These are phyloP conservation scores for Lentinula sp. DNA, from an alignment of 768 basidiomycete species.

Conservation along the genomic window DNA sequence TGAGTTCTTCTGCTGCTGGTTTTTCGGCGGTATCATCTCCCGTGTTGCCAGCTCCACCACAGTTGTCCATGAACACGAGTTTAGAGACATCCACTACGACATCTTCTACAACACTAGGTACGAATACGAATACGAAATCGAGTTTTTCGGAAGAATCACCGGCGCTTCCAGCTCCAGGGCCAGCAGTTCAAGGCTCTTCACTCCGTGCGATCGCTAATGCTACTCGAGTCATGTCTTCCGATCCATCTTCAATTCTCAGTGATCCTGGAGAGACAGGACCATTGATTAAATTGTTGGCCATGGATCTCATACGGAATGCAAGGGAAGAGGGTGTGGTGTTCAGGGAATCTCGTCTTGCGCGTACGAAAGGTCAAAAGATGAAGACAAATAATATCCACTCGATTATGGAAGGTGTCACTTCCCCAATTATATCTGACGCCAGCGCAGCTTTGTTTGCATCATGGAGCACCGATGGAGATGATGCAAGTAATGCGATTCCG, in stretches of 20 bases:
- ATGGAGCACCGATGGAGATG: neutral
- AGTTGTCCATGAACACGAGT: neutral
- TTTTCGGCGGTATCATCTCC: neutral
- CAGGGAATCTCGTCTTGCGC: constrained; percentile 15
- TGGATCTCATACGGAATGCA: constrained; percentile 62
- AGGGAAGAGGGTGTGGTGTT: constrained; percentile 55
- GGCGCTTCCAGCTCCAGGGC: constrained; percentile 5
- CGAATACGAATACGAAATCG: neutral
- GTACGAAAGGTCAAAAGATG: neutral
- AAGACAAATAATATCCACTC: neutral
- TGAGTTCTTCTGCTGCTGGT: neutral
- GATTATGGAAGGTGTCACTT: neutral
- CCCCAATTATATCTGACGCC: neutral
- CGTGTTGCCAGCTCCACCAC: neutral
- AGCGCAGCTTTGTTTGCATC: neutral
- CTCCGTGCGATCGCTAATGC: constrained; percentile 76
- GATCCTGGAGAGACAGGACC: constrained; percentile 59
- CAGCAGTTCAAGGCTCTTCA: constrained; percentile 53
- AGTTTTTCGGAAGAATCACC: neutral
- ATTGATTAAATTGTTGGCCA: constrained; percentile 57
- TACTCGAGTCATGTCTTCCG: constrained; percentile 78
- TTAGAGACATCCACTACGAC: neutral
- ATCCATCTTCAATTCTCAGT: constrained; percentile 66
- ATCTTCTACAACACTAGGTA: neutral
- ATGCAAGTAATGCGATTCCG: neutral